Evolutionary conservation across 352 stramenopile genomes (phyloP).

Genomic region (Phytopythium mirpurense): DNA sequence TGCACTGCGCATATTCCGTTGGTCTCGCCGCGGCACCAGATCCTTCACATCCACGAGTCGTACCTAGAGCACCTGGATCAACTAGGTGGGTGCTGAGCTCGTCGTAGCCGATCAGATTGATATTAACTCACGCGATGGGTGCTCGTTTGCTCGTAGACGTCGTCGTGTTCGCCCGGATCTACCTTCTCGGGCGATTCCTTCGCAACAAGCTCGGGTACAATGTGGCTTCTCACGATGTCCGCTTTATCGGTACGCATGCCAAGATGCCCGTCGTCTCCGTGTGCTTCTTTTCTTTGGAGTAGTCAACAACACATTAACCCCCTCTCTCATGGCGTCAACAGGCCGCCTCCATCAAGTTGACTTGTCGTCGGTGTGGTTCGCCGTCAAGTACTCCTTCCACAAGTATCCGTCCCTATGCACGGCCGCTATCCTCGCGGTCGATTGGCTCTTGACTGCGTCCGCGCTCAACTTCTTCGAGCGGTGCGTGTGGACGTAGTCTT

Average conservation of each 20-base stretch:
- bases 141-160: constrained; percentile 19
- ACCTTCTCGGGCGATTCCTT: constrained; percentile 46
- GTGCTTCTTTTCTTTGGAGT: too few species aligned
- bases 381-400: constrained; percentile 53
- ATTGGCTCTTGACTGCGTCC: constrained; percentile 51
- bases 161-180: constrained; percentile 43
- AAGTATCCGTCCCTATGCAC: constrained; percentile 38
- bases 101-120: neutral
- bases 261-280: neutral
- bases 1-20: constrained; percentile 39
- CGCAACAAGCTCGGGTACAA: constrained; percentile 43
- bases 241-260: constrained; percentile 20
- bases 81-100: constrained; percentile 22
- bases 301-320: too few species aligned
- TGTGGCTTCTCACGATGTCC: constrained; percentile 26
- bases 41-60: constrained; percentile 21
- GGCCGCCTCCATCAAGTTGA: constrained; percentile 50
- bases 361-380: constrained; percentile 56
- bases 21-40: constrained; percentile 19
- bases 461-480: constrained; percentile 58
- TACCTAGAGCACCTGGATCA: constrained; percentile 39
- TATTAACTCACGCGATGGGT: neutral
- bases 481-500: constrained; percentile 8
- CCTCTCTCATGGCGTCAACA: constrained; percentile 8
- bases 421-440: constrained; percentile 26